These are phyloP conservation scores for Russula emetica DNA, from an alignment of 768 basidiomycete species.

Conservation along the genomic window DNA sequence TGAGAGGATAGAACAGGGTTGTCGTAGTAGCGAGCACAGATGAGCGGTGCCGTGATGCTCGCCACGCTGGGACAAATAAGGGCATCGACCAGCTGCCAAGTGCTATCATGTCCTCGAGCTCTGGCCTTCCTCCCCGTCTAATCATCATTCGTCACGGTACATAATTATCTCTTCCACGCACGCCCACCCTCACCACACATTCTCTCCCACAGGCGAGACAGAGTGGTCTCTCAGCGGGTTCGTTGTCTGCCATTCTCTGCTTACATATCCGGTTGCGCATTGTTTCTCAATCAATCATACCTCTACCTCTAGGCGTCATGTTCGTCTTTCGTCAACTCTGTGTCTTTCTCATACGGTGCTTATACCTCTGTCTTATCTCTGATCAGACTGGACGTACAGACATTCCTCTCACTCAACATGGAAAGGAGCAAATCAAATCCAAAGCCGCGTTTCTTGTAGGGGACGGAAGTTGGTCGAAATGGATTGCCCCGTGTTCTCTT, in stretches of 20 bases:
- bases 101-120: conserved; percentile 9
- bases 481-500: background rate
- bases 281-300: conserved; percentile 16
- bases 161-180: background rate
- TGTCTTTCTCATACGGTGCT: conserved; percentile 4
- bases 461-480: conserved; percentile 56
- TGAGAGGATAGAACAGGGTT: background rate
- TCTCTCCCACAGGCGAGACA: conserved; percentile 64
- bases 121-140: conserved; percentile 44
- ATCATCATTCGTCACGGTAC: conserved; percentile 52
- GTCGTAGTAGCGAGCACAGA: conserved; percentile 12
- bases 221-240: conserved; percentile 90
- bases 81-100: background rate
- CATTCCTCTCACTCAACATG: conserved; percentile 77
- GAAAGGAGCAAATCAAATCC: conserved; percentile 63
- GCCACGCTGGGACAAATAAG: conserved; percentile 28
- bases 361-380: conserved; percentile 11
- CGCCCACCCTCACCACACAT: background rate
- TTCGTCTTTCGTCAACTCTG: conserved; percentile 33
- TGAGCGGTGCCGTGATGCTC: conserved; percentile 8
- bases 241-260: conserved; percentile 30
- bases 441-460: conserved; percentile 70
- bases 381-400: conserved; percentile 79
- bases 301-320: conserved; percentile 53
- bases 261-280: background rate